Evolutionary conservation across 75 land plant genomes (phyloP).

Genomic region (Picea glauca): DNA sequence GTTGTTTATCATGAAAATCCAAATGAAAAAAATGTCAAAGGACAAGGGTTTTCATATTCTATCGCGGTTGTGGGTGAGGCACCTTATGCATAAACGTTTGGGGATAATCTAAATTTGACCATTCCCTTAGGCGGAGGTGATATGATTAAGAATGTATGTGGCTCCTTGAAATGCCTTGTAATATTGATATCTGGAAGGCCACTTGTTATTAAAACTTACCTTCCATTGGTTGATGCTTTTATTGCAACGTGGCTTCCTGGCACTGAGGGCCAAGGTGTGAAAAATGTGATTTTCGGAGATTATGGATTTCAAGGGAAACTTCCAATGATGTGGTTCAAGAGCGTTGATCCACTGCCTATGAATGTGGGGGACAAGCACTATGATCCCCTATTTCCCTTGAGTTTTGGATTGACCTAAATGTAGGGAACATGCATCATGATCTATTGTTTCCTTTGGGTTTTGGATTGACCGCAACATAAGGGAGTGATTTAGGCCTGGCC

Average conservation of each 20-base stretch:
- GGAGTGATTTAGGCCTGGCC: not conserved
- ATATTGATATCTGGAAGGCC: constrained; percentile 79
- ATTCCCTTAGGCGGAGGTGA: constrained; percentile 29
- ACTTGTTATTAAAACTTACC: constrained; percentile 58
- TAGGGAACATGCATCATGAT: too few relatives aligned
- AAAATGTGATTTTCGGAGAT: constrained; percentile 71
- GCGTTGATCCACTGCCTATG: constrained; percentile 69
- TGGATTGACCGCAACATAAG: constrained; percentile 1
- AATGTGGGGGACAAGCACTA: constrained; percentile 62
- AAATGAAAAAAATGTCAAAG: constrained; percentile 13
- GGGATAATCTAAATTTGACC: constrained; percentile 49
- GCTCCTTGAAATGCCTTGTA: constrained; percentile 59
- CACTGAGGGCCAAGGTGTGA: constrained; percentile 68
- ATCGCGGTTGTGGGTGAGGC: constrained; percentile 53
- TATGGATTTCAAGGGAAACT: constrained; percentile 60
- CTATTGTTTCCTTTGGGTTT: too few relatives aligned
- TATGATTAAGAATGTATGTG: constrained; percentile 29
- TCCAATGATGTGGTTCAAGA: constrained; percentile 60
- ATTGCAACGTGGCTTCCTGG: constrained; percentile 92
- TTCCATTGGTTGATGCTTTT: constrained; percentile 43
- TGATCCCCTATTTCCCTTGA: constrained; percentile 63
- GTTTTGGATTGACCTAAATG: constrained; percentile 38
- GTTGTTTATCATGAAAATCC: constrained; percentile 36
- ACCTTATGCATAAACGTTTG: constrained; percentile 45
- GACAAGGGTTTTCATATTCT: constrained; percentile 31